phyloP scores from a whole-genome alignment of 1,284 basidiomycete species.

The Austroboletus niveus region DNA sequence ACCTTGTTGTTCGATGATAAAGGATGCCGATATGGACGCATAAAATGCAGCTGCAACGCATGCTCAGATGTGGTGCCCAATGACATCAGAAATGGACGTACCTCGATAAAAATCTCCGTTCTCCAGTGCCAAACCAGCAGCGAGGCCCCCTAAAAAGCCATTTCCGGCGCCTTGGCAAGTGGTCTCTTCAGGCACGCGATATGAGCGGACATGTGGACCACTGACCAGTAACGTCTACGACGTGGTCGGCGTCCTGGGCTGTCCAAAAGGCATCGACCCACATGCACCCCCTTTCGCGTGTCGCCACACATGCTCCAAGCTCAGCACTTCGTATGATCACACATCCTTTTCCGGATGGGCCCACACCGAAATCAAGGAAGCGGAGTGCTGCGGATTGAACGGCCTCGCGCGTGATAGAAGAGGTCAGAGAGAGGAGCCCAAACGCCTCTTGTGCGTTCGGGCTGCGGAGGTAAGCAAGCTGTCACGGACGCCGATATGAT shows the following conservation, averaged over 20 bases:
- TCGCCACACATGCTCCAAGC: conserved; percentile 72
- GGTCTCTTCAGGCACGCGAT: conserved; percentile 1
- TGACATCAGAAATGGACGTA: conserved; percentile 27
- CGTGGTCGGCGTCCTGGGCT: conserved; percentile 41
- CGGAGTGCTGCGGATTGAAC: conserved; percentile 62
- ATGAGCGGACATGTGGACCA: conserved; percentile 4
- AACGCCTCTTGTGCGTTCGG: conserved; percentile 80
- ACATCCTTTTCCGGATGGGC: conserved; percentile 44
- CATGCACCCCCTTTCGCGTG: conserved; percentile 38
- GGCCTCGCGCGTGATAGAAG: conserved; percentile 44
- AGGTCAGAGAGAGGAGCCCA: conserved; percentile 54
- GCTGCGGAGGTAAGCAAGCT: conserved; percentile 36
- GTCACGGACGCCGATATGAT: conserved; percentile 2
- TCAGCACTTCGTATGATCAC: conserved; percentile 77
- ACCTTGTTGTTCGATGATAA: conserved; percentile 80
- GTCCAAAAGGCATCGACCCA: conserved; percentile 85
- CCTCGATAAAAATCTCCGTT: conserved; percentile 65
- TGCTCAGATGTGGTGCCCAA: conserved; percentile 11
- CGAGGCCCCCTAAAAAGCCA: conserved; percentile 81
- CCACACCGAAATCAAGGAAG: conserved; percentile 60
- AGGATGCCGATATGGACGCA: conserved; percentile 79
- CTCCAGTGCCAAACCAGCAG: conserved; percentile 64
- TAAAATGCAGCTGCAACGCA: conserved; percentile 59
- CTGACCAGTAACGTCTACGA: conserved; percentile 84
- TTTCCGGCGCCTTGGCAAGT: conserved; percentile 76